Evolutionary conservation across 352 stramenopile genomes (phyloP), one percentile per base, ranked within the genome.

Genomic region (Phytophthora litchii): DNA sequence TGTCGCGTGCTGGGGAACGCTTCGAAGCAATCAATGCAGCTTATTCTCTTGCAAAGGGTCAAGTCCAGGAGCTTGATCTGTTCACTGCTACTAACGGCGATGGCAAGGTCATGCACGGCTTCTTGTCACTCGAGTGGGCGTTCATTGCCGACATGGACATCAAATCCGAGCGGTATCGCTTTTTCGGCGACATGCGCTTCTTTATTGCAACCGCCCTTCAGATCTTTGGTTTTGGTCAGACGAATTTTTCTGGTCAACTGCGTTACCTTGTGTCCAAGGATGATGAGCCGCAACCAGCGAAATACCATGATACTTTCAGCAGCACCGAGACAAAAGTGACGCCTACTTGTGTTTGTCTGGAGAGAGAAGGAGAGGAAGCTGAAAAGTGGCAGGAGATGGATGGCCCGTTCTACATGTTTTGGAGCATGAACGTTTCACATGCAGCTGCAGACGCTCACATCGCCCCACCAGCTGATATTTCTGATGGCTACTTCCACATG

Each of bases 111-210:
- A 76, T 88, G 74, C 84, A 86, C 66, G 87, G 81, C 20, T 95
- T 96, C 57, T 57, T 96, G 50, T 90, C 81, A 19, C 40, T 95
- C n/a, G 81, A 92, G 59, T 97, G 88, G 88, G 89, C 81, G 12
- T 83, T 94, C 35, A 76, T 90, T 46, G 81, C 82, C 16, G 78
- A 92, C 51, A 80, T 93, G 59, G 84, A 94, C 51, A 75, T 92
- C 29, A 80, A 83, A 45, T 89, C 74, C 12, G 85, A 94, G 71
- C 53, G 55, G 13, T 77, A 79, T 17, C 80, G 85, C 14, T 66
- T 57, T 4, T 74, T 94, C 21, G 85, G 85, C n/a, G 60, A 68
- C 29, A 25, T 74, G 46, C 78, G 84, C 13, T 92, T 91, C 41
- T 65, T 78, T 3, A 62, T 89, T 32, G 51, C 72, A 16, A 63